Evolutionary conservation across 2,329 filamentous ascomycete genomes (phyloP), one percentile per base, ranked within the genome.

Genomic region (Hypomyces rosellus): DNA sequence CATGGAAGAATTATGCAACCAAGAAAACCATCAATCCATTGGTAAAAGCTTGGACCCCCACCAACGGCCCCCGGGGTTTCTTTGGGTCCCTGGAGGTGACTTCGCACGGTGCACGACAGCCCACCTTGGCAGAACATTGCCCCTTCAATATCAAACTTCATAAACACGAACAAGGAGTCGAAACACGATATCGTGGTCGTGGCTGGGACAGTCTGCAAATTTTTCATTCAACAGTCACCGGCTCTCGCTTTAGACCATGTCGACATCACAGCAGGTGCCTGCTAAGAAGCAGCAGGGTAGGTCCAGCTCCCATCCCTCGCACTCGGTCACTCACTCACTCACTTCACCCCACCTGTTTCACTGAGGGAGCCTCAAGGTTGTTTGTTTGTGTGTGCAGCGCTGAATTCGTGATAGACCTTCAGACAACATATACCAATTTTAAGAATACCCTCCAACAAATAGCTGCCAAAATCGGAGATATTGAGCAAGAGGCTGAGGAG

Each of bases 401-500:
- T 48, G 16, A 40, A 30, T 12, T 39, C n/a, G 20, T 25, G 37
- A 22, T 61, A 93, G 88, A 93, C 66, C 81, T 93, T 58, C 88
- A 93, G 71, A 73, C 77, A 45, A 86, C 88, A 61, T 93, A 93
- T 68, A 81, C 81, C 58, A 89, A 84, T 70, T 92, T 82, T 71
- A 87, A 86, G 66, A 84, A 80, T 60, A 84, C 78, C 3, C 80
- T 99, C 52, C 92, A 97, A 71, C 88, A 93, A 65, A 84, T 99
- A 62, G 93, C 93, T 30, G 86, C 90, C 64, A 97, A 96, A 69
- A 96, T 99, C 60, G 93, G 93, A 38, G 91, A 97, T 65, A 91
- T 99, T 50, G 93, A 99, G 73, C 89, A 96, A 68, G 93, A 97
- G 68, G 85, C 88, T 16, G 93, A 99, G 69, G 93, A 99, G 69